Evolutionary conservation across 2,329 filamentous ascomycete genomes (phyloP).

Genomic region (Didymella pinodella): DNA sequence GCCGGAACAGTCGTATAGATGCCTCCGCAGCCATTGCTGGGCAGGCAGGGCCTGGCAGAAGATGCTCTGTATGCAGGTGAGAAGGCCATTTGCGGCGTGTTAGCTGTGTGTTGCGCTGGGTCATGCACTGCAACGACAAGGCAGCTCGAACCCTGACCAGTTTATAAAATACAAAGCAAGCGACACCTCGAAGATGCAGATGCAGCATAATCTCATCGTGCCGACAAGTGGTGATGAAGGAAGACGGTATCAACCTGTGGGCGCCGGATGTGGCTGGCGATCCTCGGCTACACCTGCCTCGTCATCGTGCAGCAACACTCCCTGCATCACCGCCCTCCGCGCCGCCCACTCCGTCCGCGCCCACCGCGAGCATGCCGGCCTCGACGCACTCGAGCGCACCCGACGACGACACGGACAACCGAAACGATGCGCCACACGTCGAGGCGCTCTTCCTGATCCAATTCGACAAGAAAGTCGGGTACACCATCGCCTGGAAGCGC

Average conservation of each 20-base stretch:
- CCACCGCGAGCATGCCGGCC: conserved; percentile 33
- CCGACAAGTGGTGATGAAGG: neutral
- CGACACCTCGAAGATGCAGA: neutral
- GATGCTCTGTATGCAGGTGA: too few relatives aligned
- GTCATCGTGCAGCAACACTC: neutral
- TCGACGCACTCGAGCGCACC: conserved; percentile 44
- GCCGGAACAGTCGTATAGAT: too few relatives aligned
- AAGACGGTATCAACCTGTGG: neutral
- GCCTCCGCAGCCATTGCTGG: too few relatives aligned
- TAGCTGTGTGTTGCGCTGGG: too few relatives aligned
- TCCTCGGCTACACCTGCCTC: conserved; percentile 19
- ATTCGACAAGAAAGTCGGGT: conserved; percentile 92
- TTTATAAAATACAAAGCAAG: too few relatives aligned
- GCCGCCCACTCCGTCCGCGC: conserved; percentile 6
- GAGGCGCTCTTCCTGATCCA: conserved; percentile 87
- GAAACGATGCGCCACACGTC: conserved; percentile 38
- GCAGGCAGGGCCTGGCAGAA: too few relatives aligned
- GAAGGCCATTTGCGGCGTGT: too few relatives aligned
- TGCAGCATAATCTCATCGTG: too few relatives aligned
- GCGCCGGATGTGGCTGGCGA: neutral
- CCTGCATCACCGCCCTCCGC: conserved; percentile 3
- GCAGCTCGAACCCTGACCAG: too few relatives aligned
- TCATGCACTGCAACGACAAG: too few relatives aligned
- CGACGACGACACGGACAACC: conserved; percentile 32
- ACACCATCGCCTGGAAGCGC: conserved; percentile 88